Base-by-base conservation (phyloP, 352 stramenopile genomes). In the Phytophthora macrochlamydospora region DNA sequence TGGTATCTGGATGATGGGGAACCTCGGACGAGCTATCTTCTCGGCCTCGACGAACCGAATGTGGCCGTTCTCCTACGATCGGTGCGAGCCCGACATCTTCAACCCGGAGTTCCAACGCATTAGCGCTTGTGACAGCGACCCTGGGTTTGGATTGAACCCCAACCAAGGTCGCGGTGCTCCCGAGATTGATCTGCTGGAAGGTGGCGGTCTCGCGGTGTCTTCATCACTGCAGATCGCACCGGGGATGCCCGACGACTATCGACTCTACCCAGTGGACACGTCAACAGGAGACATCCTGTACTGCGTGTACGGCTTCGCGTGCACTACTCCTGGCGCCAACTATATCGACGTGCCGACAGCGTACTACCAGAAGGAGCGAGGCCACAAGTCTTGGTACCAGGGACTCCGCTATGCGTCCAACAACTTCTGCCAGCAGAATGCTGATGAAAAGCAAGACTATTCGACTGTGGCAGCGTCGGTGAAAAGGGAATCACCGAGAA, bases 111-210 rank as follows among this genome's bases (percentile, higher is more conserved):
- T 83, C 56, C 76, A 88, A 54, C 66, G 72, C 5, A 85, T 86
- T 46, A 84, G 71, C 29, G 95, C 85, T 1, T 98, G 95, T 67
- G 88, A 98, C 57, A 45, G 65, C 4, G 81, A 85, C 48, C 93
- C 95, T 35, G 94, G 97, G 53, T 98, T 83, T 65, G 93, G 92
- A 4, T 58, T 98, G 54, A 84, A 97, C 75, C 70, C 85, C 7
- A 79, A 85, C 28, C 62, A 82, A 42, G 94, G 92, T 1, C 77
- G 94, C 24, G 95, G 93, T 32, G 88, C 93, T 29, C 94, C 95
- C 0, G 95, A 98, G 64, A 98, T 99, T 69, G 94, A 99, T 67
- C 80, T 99, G 13, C 73, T 98, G 7, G 94, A 97, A 95, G 85
- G 90, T 69, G 71, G 73, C n/a, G 78, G 89, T 8, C 71, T 67